phyloP scores from a whole-genome alignment of 2,329 filamentous ascomycete genomes.

The Paracoccidioides lutzii region DNA sequence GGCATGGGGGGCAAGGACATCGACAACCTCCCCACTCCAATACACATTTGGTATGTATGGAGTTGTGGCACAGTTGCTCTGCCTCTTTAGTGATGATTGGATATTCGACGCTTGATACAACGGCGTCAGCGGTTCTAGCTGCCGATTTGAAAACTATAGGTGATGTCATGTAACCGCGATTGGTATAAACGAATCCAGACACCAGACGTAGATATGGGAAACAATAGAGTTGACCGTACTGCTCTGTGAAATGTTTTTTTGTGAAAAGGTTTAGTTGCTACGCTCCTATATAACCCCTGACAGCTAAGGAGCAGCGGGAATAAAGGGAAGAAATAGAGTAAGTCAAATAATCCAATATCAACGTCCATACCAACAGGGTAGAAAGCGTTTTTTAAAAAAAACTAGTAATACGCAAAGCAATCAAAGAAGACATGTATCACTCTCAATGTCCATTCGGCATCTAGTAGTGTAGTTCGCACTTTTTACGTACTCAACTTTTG shows the following conservation, averaged over 20 bases:
- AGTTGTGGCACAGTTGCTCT: background rate
- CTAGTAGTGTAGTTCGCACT: background rate
- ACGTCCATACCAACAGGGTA: background rate
- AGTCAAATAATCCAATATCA: background rate
- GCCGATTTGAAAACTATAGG: background rate
- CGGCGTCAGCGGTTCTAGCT: background rate
- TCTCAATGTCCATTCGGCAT: background rate
- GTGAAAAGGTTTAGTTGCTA: background rate
- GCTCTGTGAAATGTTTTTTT: background rate
- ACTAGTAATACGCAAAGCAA: background rate
- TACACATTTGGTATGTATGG: background rate
- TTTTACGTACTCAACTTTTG: background rate
- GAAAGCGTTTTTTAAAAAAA: background rate
- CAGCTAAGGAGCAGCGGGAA: background rate
- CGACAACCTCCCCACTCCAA: background rate
- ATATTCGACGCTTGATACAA: too few relatives aligned
- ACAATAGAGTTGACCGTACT: background rate
- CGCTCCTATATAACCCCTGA: background rate
- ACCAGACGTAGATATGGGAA: background rate
- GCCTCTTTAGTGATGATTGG: background rate
- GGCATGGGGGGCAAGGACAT: background rate
- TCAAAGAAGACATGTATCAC: background rate
- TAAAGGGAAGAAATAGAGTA: background rate
- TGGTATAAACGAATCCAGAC: background rate
- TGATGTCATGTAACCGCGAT: background rate